These are phyloP conservation scores for Zizania latifolia DNA, from an alignment of 176 grass and related monocot species.

Conservation along the genomic window DNA sequence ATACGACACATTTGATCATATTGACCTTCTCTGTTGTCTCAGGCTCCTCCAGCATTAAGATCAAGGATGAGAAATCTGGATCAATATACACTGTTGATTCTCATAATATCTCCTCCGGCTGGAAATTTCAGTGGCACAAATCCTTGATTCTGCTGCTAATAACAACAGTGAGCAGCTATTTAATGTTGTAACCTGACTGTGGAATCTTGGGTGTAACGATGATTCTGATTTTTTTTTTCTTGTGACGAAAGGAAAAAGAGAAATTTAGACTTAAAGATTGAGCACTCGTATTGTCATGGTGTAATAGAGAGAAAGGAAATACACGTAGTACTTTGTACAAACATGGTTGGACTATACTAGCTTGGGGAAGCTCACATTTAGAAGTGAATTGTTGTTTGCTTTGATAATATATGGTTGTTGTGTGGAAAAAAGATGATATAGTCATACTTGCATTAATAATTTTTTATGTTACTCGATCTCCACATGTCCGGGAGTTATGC, in stretches of 20 bases:
- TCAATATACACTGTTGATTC: conserved; percentile 44
- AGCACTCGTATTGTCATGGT: neutral
- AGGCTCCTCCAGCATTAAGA: conserved; percentile 95
- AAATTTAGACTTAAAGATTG: neutral
- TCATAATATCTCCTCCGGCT: conserved; percentile 52
- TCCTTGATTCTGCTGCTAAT: conserved; percentile 36
- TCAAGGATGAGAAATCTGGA: conserved; percentile 63
- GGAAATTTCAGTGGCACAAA: conserved; percentile 45
- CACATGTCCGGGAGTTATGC: too few species aligned
- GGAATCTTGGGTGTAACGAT: neutral
- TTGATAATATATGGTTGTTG: neutral
- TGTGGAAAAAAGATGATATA: neutral
- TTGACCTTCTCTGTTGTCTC: conserved; percentile 3
- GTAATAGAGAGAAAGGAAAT: neutral
- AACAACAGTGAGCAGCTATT: conserved; percentile 31
- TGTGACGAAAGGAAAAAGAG: neutral
- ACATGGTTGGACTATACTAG: neutral
- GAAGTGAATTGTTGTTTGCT: neutral
- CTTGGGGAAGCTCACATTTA: neutral
- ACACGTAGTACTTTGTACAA: neutral
- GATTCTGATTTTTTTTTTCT: conserved; percentile 14
- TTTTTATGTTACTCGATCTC: neutral
- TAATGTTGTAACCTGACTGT: conserved; percentile 11
- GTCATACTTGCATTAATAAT: neutral
- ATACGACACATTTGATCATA: conserved; percentile 4